Evolutionary conservation across 345 rosid genomes (phyloP).

Genomic region (Lumnitzera littorea): DNA sequence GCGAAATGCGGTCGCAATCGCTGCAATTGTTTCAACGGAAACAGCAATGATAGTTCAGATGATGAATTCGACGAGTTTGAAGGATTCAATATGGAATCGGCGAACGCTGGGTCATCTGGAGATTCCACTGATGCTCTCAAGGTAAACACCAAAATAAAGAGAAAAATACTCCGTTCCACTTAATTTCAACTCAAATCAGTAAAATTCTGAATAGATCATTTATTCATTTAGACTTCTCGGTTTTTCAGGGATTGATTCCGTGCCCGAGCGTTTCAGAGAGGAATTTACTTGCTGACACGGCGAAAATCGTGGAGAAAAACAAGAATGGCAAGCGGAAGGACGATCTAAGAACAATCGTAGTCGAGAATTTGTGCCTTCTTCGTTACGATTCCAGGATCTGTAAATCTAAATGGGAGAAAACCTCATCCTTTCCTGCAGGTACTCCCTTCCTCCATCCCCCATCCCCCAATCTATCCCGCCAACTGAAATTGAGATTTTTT

Average conservation of each 20-base stretch:
- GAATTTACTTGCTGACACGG: constrained; percentile 73
- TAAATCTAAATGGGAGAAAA: constrained; percentile 89
- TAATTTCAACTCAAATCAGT: too few relatives aligned
- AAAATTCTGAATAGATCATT: too few relatives aligned
- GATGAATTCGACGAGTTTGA: constrained; percentile 67
- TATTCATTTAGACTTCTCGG: background rate
- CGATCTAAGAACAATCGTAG: constrained; percentile 54
- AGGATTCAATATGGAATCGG: constrained; percentile 28
- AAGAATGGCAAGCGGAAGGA: constrained; percentile 60
- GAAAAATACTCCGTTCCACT: background rate
- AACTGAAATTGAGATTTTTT: background rate
- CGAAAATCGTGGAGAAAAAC: constrained; percentile 75
- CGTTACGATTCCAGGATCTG: constrained; percentile 77
- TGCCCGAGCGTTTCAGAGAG: constrained; percentile 69
- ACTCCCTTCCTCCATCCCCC: constrained; percentile 1
- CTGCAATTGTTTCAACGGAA: constrained; percentile 92
- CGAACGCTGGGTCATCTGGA: constrained; percentile 34
- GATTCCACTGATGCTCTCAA: constrained; percentile 57
- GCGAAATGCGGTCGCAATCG: constrained; percentile 69
- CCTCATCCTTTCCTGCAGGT: constrained; percentile 75
- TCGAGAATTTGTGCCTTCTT: constrained; percentile 50
- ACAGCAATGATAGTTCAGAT: constrained; percentile 67
- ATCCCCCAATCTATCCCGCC: background rate
- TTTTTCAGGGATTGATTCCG: constrained; percentile 55
- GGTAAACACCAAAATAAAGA: constrained; percentile 29